These are phyloP conservation scores for Jamesozyma piceae DNA, from an alignment of 805 yeast genomes.

Conservation along the genomic window DNA sequence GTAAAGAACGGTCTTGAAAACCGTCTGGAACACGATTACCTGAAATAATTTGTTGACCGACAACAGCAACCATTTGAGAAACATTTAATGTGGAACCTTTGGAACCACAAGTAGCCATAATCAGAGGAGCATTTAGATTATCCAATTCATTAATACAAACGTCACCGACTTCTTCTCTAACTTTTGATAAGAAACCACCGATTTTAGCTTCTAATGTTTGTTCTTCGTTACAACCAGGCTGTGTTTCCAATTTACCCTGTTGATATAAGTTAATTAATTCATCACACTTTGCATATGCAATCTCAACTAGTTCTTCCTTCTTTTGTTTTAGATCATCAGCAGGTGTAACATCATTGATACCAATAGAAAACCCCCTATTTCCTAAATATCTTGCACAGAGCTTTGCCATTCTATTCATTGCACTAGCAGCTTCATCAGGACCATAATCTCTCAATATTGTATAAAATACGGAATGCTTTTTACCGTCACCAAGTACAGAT, in stretches of 20 bases:
- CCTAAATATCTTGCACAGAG: slow-evolving; percentile 92
- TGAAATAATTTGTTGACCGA: slow-evolving; percentile 96
- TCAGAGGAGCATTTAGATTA: slow-evolving; percentile 85
- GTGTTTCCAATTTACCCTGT: slow-evolving; percentile 87
- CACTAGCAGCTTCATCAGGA: slow-evolving; percentile 88
- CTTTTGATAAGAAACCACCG: slow-evolving; percentile 91
- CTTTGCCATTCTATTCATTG: slow-evolving; percentile 99
- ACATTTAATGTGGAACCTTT: slow-evolving; percentile 97
- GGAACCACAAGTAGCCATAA: slow-evolving; percentile 99
- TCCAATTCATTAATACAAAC: slow-evolving; percentile 90
- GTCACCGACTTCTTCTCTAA: slow-evolving; percentile 98
- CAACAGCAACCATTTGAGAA: slow-evolving; percentile 99
- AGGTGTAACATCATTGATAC: slow-evolving; percentile 95
- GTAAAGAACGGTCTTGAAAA: slow-evolving; percentile 96
- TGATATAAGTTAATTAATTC: slow-evolving; percentile 71
- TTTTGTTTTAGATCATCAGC: slow-evolving; percentile 62
- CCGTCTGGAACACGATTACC: slow-evolving; percentile 99
- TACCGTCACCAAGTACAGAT: slow-evolving; percentile 93
- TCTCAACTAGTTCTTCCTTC: slow-evolving; percentile 83
- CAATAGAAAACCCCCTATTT: slow-evolving; percentile 92
- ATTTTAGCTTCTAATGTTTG: slow-evolving; percentile 96
- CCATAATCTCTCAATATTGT: slow-evolving; percentile 94
- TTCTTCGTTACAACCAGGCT: slow-evolving; percentile 98
- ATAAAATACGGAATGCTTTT: slow-evolving; percentile 91
- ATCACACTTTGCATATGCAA: slow-evolving; percentile 85